Conservation (phyloP, 805 yeast genomes). For the Priceomyces carsonii region DNA sequence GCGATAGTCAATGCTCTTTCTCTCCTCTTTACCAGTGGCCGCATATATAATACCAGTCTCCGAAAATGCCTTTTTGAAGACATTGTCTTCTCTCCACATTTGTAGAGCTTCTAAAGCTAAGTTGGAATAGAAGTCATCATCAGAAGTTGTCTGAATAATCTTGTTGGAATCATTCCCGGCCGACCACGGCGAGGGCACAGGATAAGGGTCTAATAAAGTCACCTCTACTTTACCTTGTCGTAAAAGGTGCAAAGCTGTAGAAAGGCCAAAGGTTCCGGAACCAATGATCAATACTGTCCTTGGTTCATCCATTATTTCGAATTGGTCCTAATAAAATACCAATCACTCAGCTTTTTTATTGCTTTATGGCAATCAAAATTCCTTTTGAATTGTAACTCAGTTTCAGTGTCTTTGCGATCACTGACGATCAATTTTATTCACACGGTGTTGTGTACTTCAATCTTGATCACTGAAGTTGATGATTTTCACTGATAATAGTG, state of each 20-base stretch:
- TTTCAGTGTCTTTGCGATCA: slow-evolving; percentile 1
- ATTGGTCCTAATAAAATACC: not conserved
- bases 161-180: slow-evolving; percentile 53
- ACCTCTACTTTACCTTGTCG: slow-evolving; percentile 11
- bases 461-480: not conserved
- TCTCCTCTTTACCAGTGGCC: slow-evolving; percentile 4
- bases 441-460: not conserved
- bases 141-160: slow-evolving; percentile 49
- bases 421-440: not conserved
- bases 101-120: slow-evolving; percentile 47
- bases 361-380: not conserved
- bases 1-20: slow-evolving; percentile 4
- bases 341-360: not conserved
- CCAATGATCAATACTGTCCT: slow-evolving; percentile 13
- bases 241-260: slow-evolving; percentile 22
- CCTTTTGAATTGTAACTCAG: slow-evolving; percentile 1
- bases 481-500: not conserved
- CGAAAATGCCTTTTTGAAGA: slow-evolving; percentile 20
- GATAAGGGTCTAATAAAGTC: slow-evolving; percentile 24
- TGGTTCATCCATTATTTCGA: slow-evolving; percentile 1
- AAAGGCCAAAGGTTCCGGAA: slow-evolving; percentile 17
- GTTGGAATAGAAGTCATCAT: slow-evolving; percentile 40
- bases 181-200: slow-evolving; percentile 45
- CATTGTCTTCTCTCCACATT: slow-evolving; percentile 37
- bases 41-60: slow-evolving; percentile 12